Percentiles rank a stretch among this genome's conserved stretches.
Conservation (phyloP, 1,284 basidiomycete species). For the Ceratobasidium papillatum region DNA sequence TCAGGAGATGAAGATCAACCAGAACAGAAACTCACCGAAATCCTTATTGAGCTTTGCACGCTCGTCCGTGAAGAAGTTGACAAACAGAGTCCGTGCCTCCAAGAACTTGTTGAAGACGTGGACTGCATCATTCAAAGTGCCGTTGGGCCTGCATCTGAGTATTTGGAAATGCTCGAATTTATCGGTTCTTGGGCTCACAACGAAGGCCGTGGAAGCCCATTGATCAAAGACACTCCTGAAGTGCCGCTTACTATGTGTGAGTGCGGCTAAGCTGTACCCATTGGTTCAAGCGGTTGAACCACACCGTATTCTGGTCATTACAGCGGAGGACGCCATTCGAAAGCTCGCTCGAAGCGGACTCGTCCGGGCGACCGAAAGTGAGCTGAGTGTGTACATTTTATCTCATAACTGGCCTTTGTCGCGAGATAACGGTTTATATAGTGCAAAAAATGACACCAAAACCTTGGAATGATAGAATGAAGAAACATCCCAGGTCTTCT, state of each 20-base stretch:
- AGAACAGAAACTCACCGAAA: background rate
- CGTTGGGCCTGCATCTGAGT: background rate
- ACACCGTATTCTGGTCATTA: no score
- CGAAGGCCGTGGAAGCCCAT: background rate
- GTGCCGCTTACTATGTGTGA: no score
- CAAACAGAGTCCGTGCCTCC: background rate
- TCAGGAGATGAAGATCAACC: background rate
- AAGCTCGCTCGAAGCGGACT: no score
- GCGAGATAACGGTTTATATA: background rate
- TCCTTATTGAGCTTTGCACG: background rate
- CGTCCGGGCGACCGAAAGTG: no score
- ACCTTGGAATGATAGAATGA: background rate
- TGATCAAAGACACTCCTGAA: slow-evolving; percentile 8
- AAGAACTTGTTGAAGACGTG: background rate
- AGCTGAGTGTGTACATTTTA: no score
- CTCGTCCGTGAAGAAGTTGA: slow-evolving; percentile 2
- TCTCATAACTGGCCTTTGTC: background rate
- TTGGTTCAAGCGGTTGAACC: no score
- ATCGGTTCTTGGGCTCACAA: slow-evolving; percentile 25
- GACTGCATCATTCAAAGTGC: background rate
- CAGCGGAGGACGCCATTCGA: no score
- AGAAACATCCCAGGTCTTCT: slow-evolving; percentile 17
- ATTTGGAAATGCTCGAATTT: slow-evolving; percentile 8
- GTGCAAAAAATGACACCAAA: background rate
- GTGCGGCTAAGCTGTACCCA: no score